These are phyloP conservation scores for Yamadazyma diospyri DNA, from an alignment of 1,139 yeast genomes.

Conservation along the genomic window DNA sequence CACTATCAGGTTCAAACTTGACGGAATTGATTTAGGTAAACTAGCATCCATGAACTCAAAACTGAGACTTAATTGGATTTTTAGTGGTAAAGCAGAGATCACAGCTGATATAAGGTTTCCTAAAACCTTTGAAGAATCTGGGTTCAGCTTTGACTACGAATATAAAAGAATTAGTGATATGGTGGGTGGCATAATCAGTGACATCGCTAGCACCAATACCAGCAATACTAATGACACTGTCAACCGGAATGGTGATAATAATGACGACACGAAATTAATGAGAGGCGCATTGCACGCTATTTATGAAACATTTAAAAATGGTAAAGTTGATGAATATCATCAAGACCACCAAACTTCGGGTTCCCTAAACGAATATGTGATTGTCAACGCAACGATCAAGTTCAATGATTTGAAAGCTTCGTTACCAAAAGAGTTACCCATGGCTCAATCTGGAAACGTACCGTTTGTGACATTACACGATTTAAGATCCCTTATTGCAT, in stretches of 20 bases:
- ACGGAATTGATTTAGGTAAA: slow-evolving; percentile 56
- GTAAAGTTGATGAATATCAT: slow-evolving; percentile 8
- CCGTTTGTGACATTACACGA: slow-evolving; percentile 59
- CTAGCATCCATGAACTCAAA: slow-evolving; percentile 31
- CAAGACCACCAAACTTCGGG: slow-evolving; percentile 8
- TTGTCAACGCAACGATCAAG: slow-evolving; percentile 61
- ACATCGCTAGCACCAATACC: slow-evolving; percentile 19
- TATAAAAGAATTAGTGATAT: slow-evolving; percentile 24
- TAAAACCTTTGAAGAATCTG: slow-evolving; percentile 23
- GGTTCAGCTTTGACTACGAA: slow-evolving; percentile 21
- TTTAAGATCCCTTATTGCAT: slow-evolving; percentile 57
- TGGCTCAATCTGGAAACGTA: slow-evolving; percentile 45
- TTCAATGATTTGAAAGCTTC: slow-evolving; percentile 60
- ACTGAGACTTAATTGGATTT: slow-evolving; percentile 65
- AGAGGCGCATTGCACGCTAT: slow-evolving; percentile 43
- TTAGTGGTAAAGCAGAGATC: slow-evolving; percentile 66
- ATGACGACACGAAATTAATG: slow-evolving; percentile 28
- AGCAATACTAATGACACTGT: slow-evolving; percentile 8
- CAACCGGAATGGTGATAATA: slow-evolving; percentile 17
- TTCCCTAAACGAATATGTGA: slow-evolving; percentile 46
- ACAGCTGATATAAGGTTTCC: slow-evolving; percentile 72
- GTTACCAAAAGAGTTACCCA: slow-evolving; percentile 52
- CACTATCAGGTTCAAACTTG: slow-evolving; percentile 59
- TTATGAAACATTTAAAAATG: slow-evolving; percentile 38
- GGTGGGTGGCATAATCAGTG: slow-evolving; percentile 26